Base-by-base conservation (phyloP, 257 asterid species). In the Solanum medicagineum region DNA sequence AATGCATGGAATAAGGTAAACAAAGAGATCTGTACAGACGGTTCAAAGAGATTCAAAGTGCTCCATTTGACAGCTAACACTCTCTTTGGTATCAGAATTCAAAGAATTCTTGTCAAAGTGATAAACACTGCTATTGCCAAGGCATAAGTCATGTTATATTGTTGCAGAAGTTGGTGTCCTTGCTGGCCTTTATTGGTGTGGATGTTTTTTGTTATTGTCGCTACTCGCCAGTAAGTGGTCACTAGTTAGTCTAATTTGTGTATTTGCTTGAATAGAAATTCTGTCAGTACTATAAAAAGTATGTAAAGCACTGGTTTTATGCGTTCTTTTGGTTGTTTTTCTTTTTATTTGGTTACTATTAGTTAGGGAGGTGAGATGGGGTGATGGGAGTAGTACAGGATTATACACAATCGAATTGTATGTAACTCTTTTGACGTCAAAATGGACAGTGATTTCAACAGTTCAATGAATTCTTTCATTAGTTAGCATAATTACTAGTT, bases 1-100 rank as follows among this genome's bases (percentile, higher is more conserved):
- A 90, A 32, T 87, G 86, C 85, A 80, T 86, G 69, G 89, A 92
- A 86, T 83, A 87, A 89, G 87, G 85, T 56, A 70, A 71, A 62
- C 77, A 54, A n/a, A 47, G 57, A 59, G 15, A 47, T 62, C n/a
- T 14, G 81, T 16, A 56, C 66, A 54, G n/a, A 36, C 40, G 8
- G 29, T 19, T 51, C 83, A 63, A 26, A 77, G 24, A 51, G 83
- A 51, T 77, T 53, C 7, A 49, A 22, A 75, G 62, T 49, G 81
- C 60, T 24, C 81, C 24, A 22, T 75, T 75, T 22, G 81, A 75
- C 60, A 75, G 62, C 81, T 75, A 49, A 75, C 6, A 36, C 44
- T 26, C 20, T 4, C 81, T 22, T 75, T 75, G 59, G 81, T 47
- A 75, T 11, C 40, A 20, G 83, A 77, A 53, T 77, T 77, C 83